phyloP scores from a whole-genome alignment of 2,329 filamentous ascomycete species.

The Talaromyces pinophilus region DNA sequence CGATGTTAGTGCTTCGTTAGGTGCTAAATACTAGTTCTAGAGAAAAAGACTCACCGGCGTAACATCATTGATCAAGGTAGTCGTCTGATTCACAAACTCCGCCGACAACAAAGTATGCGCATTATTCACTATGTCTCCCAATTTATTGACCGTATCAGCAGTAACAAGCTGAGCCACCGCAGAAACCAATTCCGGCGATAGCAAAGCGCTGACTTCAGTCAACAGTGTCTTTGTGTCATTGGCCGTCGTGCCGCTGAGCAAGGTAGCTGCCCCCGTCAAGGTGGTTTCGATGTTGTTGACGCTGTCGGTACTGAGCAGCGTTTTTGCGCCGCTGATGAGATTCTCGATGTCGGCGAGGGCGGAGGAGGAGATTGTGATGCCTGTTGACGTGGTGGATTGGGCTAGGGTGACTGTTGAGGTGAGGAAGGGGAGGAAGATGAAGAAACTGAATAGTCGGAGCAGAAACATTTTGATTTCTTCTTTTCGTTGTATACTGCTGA shows the following conservation, averaged over 20 bases:
- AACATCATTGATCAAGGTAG: slow-evolving; percentile 36
- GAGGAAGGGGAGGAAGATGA: slow-evolving; percentile 17
- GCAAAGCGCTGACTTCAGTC: slow-evolving; percentile 32
- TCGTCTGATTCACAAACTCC: slow-evolving; percentile 34
- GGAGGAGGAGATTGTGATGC: slow-evolving; percentile 26
- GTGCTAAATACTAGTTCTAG: not conserved
- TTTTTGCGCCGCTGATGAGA: slow-evolving; percentile 32
- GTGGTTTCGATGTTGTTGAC: slow-evolving; percentile 24
- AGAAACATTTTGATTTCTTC: slow-evolving; percentile 14
- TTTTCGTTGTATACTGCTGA: not conserved
- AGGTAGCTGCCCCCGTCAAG: slow-evolving; percentile 22
- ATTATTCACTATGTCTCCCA: slow-evolving; percentile 32
- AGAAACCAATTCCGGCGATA: slow-evolving; percentile 31
- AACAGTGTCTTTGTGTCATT: slow-evolving; percentile 34
- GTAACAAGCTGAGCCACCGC: slow-evolving; percentile 30
- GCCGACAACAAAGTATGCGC: slow-evolving; percentile 31
- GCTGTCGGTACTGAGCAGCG: slow-evolving; percentile 30
- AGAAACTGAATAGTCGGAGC: slow-evolving; percentile 8
- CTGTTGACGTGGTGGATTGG: slow-evolving; percentile 15
- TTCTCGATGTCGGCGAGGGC: slow-evolving; percentile 29
- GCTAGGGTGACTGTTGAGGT: slow-evolving; percentile 18
- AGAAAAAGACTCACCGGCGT: slow-evolving; percentile 32
- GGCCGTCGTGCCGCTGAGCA: slow-evolving; percentile 33
- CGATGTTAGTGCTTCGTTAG: not conserved
- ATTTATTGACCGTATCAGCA: slow-evolving; percentile 28